Percentiles rank a stretch among this genome's conserved stretches.
Conservation (phyloP, 2,329 filamentous ascomycete genomes). For the Diplodia scrobiculata region DNA sequence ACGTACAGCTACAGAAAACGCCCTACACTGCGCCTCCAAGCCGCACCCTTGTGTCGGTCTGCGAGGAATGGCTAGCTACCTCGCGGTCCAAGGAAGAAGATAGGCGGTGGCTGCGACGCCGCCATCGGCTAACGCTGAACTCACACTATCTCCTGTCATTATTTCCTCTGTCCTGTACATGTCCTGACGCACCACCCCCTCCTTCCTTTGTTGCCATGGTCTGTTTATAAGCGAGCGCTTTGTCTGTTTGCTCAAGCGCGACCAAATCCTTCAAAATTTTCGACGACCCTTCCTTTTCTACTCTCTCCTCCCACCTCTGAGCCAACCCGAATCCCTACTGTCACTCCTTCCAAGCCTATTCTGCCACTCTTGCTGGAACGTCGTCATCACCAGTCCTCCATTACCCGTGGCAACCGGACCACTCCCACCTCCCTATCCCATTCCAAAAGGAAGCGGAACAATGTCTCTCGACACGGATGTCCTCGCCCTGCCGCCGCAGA, state of each 20-base stretch:
- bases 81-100: constrained; percentile 3
- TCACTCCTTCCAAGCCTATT: background rate
- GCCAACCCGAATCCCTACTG: background rate
- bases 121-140: background rate
- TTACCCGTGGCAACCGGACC: background rate
- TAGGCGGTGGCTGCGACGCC: constrained; percentile 5
- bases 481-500: constrained; percentile 24
- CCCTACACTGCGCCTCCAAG: constrained; percentile 13
- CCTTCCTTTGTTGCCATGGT: constrained; percentile 11
- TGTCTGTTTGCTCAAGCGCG: background rate
- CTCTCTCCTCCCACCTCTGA: background rate
- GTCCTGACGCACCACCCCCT: constrained; percentile 9
- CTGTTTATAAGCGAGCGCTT: constrained; percentile 19
- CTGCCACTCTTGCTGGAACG: background rate
- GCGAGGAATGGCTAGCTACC: constrained; percentile 10
- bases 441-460: background rate
- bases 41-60: constrained; percentile 7
- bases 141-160: background rate
- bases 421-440: background rate
- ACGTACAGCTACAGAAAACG: constrained; percentile 9
- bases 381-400: constrained; percentile 1
- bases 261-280: background rate
- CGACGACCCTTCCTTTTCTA: background rate
- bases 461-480: constrained; percentile 8
- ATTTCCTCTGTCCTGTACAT: constrained; percentile 12